Evolutionary conservation across 805 yeast genomes (phyloP).

Genomic region (Metschnikowia reukaufii): DNA sequence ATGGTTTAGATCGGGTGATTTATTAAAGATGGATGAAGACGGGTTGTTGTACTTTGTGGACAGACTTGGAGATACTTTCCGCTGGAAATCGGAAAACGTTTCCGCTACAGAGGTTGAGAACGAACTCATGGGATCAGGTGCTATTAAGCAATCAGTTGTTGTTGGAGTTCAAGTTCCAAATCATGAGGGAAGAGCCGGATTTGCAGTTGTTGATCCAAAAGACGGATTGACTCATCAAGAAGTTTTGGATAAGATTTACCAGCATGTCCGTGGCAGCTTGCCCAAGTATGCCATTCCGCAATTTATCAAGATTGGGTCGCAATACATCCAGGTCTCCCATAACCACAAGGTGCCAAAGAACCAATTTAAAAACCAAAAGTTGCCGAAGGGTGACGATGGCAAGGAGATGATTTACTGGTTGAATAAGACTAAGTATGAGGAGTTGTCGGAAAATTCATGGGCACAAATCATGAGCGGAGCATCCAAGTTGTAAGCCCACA

Average conservation of each 20-base stretch:
- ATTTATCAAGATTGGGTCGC: constrained; percentile 65
- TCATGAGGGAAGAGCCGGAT: constrained; percentile 95
- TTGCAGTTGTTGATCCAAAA: constrained; percentile 66
- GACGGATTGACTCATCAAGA: constrained; percentile 29
- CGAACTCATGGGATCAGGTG: constrained; percentile 50
- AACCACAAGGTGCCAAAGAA: constrained; percentile 82
- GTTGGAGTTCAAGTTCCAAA: constrained; percentile 83
- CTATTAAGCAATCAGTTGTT: constrained; percentile 69
- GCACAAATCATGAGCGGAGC: constrained; percentile 33
- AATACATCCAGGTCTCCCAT: constrained; percentile 61
- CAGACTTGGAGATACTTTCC: constrained; percentile 89
- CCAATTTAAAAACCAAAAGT: constrained; percentile 60
- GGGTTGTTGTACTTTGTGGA: constrained; percentile 83
- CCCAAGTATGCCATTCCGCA: constrained; percentile 88
- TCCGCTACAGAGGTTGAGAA: constrained; percentile 92
- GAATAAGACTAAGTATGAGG: constrained; percentile 53
- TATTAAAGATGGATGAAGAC: constrained; percentile 64
- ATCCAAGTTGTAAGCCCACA: constrained; percentile 33
- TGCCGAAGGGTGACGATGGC: constrained; percentile 66
- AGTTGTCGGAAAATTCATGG: constrained; percentile 62
- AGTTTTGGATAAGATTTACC: constrained; percentile 29
- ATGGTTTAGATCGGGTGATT: constrained; percentile 86
- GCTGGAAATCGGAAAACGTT: constrained; percentile 97
- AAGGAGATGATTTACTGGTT: constrained; percentile 72
- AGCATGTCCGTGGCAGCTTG: constrained; percentile 41